Evolutionary conservation across 306 rosid species (phyloP), one percentile per base, ranked within the genome.

Genomic region (Trichosanthes truncata): DNA sequence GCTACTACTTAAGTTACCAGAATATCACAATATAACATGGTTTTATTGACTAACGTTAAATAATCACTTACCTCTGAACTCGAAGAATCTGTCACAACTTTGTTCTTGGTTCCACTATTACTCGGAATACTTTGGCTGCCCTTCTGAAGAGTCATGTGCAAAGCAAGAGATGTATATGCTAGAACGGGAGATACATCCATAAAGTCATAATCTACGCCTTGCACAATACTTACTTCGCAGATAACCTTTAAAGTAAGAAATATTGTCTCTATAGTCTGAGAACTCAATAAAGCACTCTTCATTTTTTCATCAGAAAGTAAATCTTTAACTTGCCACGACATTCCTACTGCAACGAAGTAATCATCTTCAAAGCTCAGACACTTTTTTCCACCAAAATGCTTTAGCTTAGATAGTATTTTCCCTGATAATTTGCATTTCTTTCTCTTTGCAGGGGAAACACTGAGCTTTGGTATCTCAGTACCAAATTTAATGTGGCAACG

Each of bases 241-340:
- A 95, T 85, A 73, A 88, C 77, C 86, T 91, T 92, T 48, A 95
- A 86, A 74, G 95, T 84, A 43, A 84, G 82, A 86, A 89, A 85
- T 79, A 81, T 65, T 53, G 85, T 80, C 68, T 85, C 91, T 77
- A 92, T 76, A 82, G 78, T 49, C 81, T 86, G 91, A 78, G 90
- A 86, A 74, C 72, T 84, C 84, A 92, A 78, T 79, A 91, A 63
- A 75, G 87, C 86, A 76, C 90, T 92, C 80, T 82, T 85, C 41
- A 86, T 56, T 74, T 87, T 86, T 82, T 85, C 92, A 23, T 86
- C 86, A 69, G 60, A 82, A 82, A 92, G 86, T 84, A 95, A 82
- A 80, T 95, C 97, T 79, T 84, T 89, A 52, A 92, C 85, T 89
- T 95, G 97, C 97, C 98, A 95, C 67, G 97, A 86, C 80, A 92